Base-by-base conservation (phyloP, 441 rosid species). In the Brassica hybrid region DNA sequence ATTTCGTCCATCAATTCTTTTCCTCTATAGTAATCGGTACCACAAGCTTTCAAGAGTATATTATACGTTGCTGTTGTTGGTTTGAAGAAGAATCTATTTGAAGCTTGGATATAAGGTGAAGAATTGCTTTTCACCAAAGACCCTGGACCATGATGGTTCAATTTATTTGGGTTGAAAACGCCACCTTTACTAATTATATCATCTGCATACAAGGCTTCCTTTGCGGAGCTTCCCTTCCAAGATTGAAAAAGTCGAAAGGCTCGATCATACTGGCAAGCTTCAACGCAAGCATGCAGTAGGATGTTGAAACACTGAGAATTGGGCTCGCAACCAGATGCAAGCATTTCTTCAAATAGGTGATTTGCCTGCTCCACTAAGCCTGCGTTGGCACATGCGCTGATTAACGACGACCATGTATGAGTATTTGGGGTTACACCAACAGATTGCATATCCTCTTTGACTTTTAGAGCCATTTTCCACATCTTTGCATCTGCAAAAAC, bases 381-480 rank as follows among this genome's bases (percentile, higher is more conserved):
- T 21, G 91, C 94, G 80, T 89, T 91, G 73, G 95, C 96, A 82
- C 95, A 91, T 36, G 98, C 96, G 84, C 94, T 90, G 83, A 95
- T 89, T 90, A 95, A 79, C 1, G 99, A 87, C 25, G 99, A 93
- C 99, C 99, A 93, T 27, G 96, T 89, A 82, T 84, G 84, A 21
- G 83, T 90, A 76, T 93, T 93, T 36, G 93, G 98, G 71, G 79
- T 78, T 65, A 95, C 88, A 52, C 90, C 98, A 3, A 92, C 86
- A 67, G 83, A 83, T 75, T 89, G 86, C 97, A 93, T 93, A 75
- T 91, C 97, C 45, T 91, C 94, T 85, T 95, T 95, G 72, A 91
- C 83, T 77, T 77, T 84, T 11, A 95, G 85, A 52, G 99, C 96
- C 96, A 90, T 88, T 80, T 88, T 86, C 97, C 99, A 93, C 84